A percentile compares a stretch with the other conserved stretches of the same genome.
Evolutionary conservation across 192 early-diverging fungal genomes (phyloP).

Genomic region (Backusella westeae): DNA sequence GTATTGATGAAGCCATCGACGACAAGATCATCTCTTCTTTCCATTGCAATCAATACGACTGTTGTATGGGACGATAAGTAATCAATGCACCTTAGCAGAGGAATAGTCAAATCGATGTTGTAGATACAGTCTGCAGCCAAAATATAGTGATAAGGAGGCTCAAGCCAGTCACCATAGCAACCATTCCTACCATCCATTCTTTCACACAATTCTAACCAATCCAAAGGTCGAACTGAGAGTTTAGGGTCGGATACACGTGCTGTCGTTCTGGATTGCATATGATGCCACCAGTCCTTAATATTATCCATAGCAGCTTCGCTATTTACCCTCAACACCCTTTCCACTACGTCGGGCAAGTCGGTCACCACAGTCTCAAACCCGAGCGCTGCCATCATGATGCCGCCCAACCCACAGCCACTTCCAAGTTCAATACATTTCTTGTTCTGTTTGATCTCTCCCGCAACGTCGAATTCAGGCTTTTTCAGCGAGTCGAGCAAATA

Average conservation of each 20-base stretch:
- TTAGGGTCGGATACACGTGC: neutral
- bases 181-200: neutral
- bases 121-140: slow-evolving; percentile 38
- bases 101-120: slow-evolving; percentile 22
- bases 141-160: slow-evolving; percentile 28
- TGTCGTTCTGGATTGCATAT: neutral
- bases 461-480: neutral
- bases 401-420: slow-evolving; percentile 35
- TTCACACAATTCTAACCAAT: slow-evolving; percentile 24
- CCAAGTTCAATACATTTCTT: slow-evolving; percentile 35
- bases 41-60: slow-evolving; percentile 24
- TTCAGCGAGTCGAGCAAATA: slow-evolving; percentile 20
- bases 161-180: neutral
- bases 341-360: slow-evolving; percentile 28
- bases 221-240: slow-evolving; percentile 16
- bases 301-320: neutral
- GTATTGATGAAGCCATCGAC: slow-evolving; percentile 28
- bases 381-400: slow-evolving; percentile 25
- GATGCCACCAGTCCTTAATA: slow-evolving; percentile 23
- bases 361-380: slow-evolving; percentile 30
- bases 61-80: slow-evolving; percentile 12
- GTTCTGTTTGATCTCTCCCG: neutral
- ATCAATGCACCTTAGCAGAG: slow-evolving; percentile 22
- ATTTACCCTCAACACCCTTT: slow-evolving; percentile 22
- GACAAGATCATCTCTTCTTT: slow-evolving; percentile 32